phyloP scores from a whole-genome alignment of 2,329 filamentous ascomycete genomes.

The Aspergillus pseudonomiae region DNA sequence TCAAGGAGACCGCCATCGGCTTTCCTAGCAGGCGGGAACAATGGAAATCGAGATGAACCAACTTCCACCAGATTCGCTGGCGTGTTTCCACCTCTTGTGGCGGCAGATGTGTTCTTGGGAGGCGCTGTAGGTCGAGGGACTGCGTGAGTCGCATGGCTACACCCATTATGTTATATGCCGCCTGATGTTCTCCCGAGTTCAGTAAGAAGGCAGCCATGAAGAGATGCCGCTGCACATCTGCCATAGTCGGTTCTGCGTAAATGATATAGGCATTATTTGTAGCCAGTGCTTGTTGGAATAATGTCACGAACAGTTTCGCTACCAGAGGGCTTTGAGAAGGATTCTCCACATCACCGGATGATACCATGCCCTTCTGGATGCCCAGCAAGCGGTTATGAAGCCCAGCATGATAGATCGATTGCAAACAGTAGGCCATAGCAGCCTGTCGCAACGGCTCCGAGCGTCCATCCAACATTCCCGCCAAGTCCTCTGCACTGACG shows the following conservation, averaged over 20 bases:
- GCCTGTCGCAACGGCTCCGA: slow-evolving; percentile 16
- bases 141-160: slow-evolving; percentile 20
- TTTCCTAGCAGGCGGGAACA: background rate
- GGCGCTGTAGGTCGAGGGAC: background rate
- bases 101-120: background rate
- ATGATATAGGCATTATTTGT: slow-evolving; percentile 7
- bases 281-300: background rate
- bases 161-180: slow-evolving; percentile 28
- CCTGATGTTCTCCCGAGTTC: slow-evolving; percentile 20
- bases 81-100: background rate
- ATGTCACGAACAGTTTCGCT: background rate
- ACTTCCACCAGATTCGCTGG: background rate
- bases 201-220: slow-evolving; percentile 26
- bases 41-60: background rate
- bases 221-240: slow-evolving; percentile 23
- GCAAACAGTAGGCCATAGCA: slow-evolving; percentile 24
- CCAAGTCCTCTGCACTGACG: background rate
- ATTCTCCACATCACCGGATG: background rate
- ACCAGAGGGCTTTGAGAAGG: background rate
- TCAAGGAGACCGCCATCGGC: background rate
- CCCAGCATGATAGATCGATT: slow-evolving; percentile 20
- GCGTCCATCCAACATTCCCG: background rate
- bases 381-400: slow-evolving; percentile 22
- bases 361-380: background rate
- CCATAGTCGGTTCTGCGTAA: slow-evolving; percentile 19